Base-by-base conservation (phyloP, 2,329 filamentous ascomycete species). In the Colletotrichum eremochloae region DNA sequence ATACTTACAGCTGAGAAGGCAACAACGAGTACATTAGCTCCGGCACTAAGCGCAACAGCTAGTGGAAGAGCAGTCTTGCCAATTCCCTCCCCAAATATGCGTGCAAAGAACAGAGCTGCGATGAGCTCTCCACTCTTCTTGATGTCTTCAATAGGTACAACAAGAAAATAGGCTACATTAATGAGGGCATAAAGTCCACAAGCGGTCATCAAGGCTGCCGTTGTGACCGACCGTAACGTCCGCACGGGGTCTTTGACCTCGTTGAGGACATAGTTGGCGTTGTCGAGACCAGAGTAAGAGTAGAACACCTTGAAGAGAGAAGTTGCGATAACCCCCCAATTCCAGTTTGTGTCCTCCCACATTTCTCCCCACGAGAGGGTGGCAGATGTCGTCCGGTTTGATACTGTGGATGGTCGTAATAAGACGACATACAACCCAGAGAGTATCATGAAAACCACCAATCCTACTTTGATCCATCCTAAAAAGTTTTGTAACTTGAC, bases 11-110 rank as follows among this genome's bases (percentile, higher is more conserved):
- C 80, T 1, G 90, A 86, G 78, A 93, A 94, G 0, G 90, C 90
- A 2, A 92, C 91, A 0, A 93, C 91, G 87, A 94, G 91, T 18
- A 94, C 91, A 77, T 94, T 94, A 0, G 92, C 92, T 2, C 86
- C 88, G 0, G 91, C 91, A 1, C 90, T 93, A 33, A 93, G 81
- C 0, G 92, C 92, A 44, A 94, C 90, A 0, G 89, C 88, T 11
- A 93, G 79, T 0, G 91, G 89, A 2, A 93, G 81, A 1, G 93
- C 80, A 1, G 83, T 84, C 44, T 86, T 85, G 0, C 91, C 92
- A 12, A 92, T 76, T 0, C 82, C 83, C 2, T 83, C 80, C 0
- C 91, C 91, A 78, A 94, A 93, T 0, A 91, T 82, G 9, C 85
- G 83, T 73, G 91, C 86, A 75, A 94, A 93, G 74, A 93, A 92